Evolutionary conservation across 306 rosid species (phyloP).

Genomic region (Arachis hypogaea): DNA sequence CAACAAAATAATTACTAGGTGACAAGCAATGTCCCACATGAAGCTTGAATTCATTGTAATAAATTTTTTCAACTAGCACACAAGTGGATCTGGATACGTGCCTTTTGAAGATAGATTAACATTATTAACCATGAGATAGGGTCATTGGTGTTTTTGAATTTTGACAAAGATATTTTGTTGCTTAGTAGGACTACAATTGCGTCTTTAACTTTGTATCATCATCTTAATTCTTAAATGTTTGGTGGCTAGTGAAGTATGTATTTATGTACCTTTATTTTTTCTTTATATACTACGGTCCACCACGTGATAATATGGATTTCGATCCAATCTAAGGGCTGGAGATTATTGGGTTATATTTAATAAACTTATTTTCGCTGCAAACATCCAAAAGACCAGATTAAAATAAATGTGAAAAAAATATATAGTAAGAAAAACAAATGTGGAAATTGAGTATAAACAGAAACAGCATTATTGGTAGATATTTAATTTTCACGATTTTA

Average conservation of each 20-base stretch:
- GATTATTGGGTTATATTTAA: neutral
- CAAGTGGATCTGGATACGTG: neutral
- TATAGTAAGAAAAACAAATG: no score
- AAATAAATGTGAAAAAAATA: no score
- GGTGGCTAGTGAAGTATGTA: neutral
- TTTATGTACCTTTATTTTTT: no score
- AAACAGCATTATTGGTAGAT: no score
- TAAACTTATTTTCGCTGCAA: neutral
- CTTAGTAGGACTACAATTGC: neutral
- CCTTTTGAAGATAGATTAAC: neutral
- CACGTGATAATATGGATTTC: neutral
- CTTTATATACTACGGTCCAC: neutral
- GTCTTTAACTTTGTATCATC: neutral
- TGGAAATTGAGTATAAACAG: no score
- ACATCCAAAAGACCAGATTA: no score
- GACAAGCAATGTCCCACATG: constrained; percentile 7
- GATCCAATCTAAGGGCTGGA: neutral
- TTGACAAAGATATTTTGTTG: neutral
- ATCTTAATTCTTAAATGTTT: neutral
- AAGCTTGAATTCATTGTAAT: constrained; percentile 1
- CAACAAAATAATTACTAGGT: neutral
- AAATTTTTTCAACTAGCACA: neutral
- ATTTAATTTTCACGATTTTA: no score
- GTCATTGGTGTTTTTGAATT: neutral
- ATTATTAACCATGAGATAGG: neutral